Base-by-base conservation (phyloP, 2,329 filamentous ascomycete species). In the Sarocladium oryzae region DNA sequence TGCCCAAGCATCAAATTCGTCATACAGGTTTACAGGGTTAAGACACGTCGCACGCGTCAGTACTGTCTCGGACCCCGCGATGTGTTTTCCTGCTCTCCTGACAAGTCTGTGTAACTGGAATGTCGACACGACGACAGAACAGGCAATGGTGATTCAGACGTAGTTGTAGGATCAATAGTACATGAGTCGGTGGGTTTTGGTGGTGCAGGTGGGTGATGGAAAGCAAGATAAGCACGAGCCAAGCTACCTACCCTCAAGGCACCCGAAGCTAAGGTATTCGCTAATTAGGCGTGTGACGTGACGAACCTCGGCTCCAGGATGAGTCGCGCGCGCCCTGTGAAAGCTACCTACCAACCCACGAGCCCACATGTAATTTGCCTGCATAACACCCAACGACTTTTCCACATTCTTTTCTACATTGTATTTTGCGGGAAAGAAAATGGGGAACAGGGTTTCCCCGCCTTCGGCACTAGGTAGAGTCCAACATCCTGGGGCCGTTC, bases 361-460 rank as follows among this genome's bases (percentile, higher is more conserved):
- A 8, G 40, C n/a, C 43, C 43, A 48, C 43, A 48, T 48, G 43
- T 23, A 43, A 43, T 43, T 43, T 43, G 21, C 23, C 23, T 43
- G 40, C 40, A 43, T 43, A 28, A 43, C 37, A 40, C 18, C 24
- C 21, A 9, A 28, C 40, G 15, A 28, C 15, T n/a, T n/a, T n/a
- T n/a, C n/a, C n/a, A n/a, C n/a, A n/a, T n/a, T n/a, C n/a, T n/a
- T n/a, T n/a, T n/a, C n/a, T n/a, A n/a, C n/a, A n/a, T n/a, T n/a
- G n/a, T n/a, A n/a, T n/a, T n/a, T n/a, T n/a, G n/a, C n/a, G n/a
- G n/a, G n/a, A n/a, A n/a, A n/a, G 23, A 45, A 21, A 45, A 45
- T 21, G n/a, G 21, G 6, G 43, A 32, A 20, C 43, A 48, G 43
- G 43, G 43, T 30, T 48, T 48, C 43, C 43, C 43, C 43, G 43